A percentile compares a stretch with the other conserved stretches of the same genome.
These are phyloP conservation scores for Penicillium capsulatum DNA, from an alignment of 2,329 filamentous ascomycete genomes.

Conservation along the genomic window DNA sequence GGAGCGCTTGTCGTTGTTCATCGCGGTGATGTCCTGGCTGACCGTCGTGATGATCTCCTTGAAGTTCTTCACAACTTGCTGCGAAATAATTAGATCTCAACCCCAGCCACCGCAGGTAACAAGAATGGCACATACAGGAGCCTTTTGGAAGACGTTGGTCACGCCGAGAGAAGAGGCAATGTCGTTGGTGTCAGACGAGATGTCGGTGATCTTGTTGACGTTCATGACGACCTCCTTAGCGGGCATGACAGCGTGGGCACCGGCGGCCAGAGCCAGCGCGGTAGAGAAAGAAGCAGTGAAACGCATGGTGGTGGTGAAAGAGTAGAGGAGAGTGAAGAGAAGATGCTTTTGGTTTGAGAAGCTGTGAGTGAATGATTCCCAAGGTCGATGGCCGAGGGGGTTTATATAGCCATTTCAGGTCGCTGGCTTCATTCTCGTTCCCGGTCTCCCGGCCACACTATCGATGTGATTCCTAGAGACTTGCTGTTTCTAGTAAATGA, in stretches of 20 bases:
- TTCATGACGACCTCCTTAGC: conserved; percentile 8
- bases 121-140: conserved; percentile 7
- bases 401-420: too few relatives aligned
- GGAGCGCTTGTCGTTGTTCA: conserved; percentile 3
- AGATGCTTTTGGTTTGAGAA: neutral
- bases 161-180: neutral
- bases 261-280: conserved; percentile 9
- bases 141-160: conserved; percentile 1
- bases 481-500: too few relatives aligned
- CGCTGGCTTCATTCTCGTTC: too few relatives aligned
- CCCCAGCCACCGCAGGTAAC: too few relatives aligned
- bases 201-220: conserved; percentile 1
- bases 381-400: too few relatives aligned
- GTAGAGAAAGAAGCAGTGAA: conserved; percentile 10
- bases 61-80: conserved; percentile 5
- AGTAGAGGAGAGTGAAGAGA: conserved; percentile 17
- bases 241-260: conserved; percentile 6
- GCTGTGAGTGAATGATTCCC: too few relatives aligned
- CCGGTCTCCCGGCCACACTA: too few relatives aligned
- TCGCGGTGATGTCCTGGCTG: neutral
- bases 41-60: neutral
- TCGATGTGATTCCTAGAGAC: too few relatives aligned
- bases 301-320: conserved; percentile 5
- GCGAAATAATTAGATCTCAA: neutral
- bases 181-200: conserved; percentile 1